Evolutionary conservation across 2,329 filamentous ascomycete genomes (phyloP), one percentile per base, ranked within the genome.

Genomic region (Huntiella omanensis): DNA sequence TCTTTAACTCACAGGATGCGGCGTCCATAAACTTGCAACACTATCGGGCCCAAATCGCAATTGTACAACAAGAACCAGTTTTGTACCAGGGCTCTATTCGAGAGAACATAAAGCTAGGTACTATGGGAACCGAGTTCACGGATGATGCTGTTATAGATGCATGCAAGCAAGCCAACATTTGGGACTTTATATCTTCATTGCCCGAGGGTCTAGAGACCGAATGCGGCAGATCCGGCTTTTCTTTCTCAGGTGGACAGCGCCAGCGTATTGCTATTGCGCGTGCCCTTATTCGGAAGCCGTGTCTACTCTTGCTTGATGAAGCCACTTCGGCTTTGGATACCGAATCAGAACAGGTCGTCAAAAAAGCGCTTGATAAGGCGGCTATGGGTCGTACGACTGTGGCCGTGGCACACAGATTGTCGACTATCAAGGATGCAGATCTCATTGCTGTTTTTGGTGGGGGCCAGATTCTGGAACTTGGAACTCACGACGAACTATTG

Each of bases 181-280:
- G 68, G 53, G 67, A 71, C 11, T 77, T 77, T 48, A 64, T 77
- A 28, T 57, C 62, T 1, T 68, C 66, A 1, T 62, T 77, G 0
- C 71, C 73, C 2, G 61, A 80, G 48, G 75, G 74, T 0, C 75
- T 82, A 46, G 61, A 67, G 1, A 80, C 79, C 0, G 62, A 67
- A 1, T 78, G 80, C 16, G 80, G 80, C 1, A 71, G 78, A 53
- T 71, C 73, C 42, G 80, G 80, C 0, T 71, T 78, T 13, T 76
- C 79, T 49, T 63, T 86, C 1, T 83, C 77, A 1, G 81, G 81
- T 17, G 81, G 81, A 1, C 80, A 86, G 57, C 66, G 79, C 5
- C 80, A 85, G 57, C 73, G 78, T 16, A 70, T 83, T 33, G 78
- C 80, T 6, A 85, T 86, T 51, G 81, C 80, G 0, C 67, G 81